Conservation (phyloP, 1,139 yeast genomes). For the Schizosaccharomyces versatilis region DNA sequence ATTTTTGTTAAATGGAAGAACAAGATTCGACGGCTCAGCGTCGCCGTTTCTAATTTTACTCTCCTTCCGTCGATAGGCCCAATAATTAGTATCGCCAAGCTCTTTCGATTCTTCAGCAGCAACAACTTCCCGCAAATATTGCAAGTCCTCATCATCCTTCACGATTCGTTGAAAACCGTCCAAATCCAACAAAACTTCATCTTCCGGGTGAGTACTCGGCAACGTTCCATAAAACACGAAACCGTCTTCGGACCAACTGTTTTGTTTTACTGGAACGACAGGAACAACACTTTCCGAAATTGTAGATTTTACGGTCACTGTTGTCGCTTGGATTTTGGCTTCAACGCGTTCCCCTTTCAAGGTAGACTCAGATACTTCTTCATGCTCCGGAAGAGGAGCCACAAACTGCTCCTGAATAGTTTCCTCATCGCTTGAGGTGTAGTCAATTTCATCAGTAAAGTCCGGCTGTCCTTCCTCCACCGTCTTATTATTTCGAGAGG, state of each 20-base stretch:
- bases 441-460: not conserved
- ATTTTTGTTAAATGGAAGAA: conserved; percentile 15
- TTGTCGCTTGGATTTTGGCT: no score
- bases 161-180: conserved; percentile 32
- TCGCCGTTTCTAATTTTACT: conserved; percentile 15
- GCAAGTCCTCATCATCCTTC: conserved; percentile 56
- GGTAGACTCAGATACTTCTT: no score
- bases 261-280: no score
- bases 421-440: not conserved
- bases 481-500: no score
- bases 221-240: not conserved
- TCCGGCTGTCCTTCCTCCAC: no score
- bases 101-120: conserved; percentile 17
- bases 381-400: not conserved
- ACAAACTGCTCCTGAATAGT: not conserved
- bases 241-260: not conserved
- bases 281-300: no score
- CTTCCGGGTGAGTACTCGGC: conserved; percentile 3
- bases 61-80: conserved; percentile 46
- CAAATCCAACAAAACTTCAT: conserved; percentile 24
- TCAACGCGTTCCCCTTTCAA: no score
- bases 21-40: conserved; percentile 10
- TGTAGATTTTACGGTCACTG: no score
- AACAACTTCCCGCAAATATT: conserved; percentile 27
- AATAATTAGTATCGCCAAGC: conserved; percentile 29